Conservation (phyloP, 2,329 filamentous ascomycete genomes). For the Boeremia lycopersici region DNA sequence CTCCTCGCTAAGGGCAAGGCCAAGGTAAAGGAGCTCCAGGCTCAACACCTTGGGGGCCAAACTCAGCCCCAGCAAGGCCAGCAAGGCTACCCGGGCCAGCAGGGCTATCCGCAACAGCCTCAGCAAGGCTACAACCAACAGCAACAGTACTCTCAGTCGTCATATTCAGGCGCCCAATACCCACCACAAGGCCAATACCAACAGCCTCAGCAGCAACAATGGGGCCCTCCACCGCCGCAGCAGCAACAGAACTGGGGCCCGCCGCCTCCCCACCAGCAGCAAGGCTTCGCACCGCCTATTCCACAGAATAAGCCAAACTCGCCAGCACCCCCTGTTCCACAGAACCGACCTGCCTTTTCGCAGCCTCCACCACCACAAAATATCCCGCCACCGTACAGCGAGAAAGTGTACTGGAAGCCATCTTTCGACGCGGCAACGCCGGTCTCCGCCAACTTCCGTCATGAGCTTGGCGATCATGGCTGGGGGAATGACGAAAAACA, state of each 20-base stretch:
- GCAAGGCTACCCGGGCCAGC: constrained; percentile 30
- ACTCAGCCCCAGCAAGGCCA: constrained; percentile 31
- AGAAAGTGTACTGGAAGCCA: constrained; percentile 59
- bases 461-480: constrained; percentile 63
- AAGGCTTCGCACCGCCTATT: constrained; percentile 22
- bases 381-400: constrained; percentile 27
- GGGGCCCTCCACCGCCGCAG: constrained; percentile 24
- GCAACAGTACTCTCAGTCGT: constrained; percentile 20
- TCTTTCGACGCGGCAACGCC: constrained; percentile 56
- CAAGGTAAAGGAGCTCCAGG: constrained; percentile 43
- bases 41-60: constrained; percentile 25
- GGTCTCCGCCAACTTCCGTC: constrained; percentile 59
- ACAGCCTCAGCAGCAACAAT: constrained; percentile 28
- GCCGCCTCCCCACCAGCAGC: constrained; percentile 27
- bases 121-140: constrained; percentile 22
- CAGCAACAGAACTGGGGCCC: constrained; percentile 32
- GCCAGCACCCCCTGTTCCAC: constrained; percentile 30
- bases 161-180: constrained; percentile 29
- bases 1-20: constrained; percentile 46
- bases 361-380: constrained; percentile 40
- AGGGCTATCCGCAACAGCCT: constrained; percentile 26
- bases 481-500: constrained; percentile 68
- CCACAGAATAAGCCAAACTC: constrained; percentile 41
- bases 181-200: constrained; percentile 30
- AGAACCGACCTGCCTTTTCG: constrained; percentile 34